Conservation (phyloP, 73 alveolate species). For the Paraurostyla sp. region DNA sequence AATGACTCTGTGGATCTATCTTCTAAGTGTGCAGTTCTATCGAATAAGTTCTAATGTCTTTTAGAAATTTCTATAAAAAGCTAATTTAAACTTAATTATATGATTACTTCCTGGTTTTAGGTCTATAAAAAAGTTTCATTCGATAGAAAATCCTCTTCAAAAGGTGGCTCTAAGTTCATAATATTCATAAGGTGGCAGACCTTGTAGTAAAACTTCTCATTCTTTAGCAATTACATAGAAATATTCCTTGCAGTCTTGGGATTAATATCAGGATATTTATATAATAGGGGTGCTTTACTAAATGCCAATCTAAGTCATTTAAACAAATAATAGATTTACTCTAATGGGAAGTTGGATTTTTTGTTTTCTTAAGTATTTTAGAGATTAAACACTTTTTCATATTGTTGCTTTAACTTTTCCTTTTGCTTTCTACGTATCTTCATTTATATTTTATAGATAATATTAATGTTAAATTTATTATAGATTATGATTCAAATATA, state of each 20-base stretch:
- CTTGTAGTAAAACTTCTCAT: slow-evolving; percentile 51
- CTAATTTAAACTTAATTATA: neutral
- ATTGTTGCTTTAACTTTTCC: neutral
- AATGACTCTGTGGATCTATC: too few species aligned
- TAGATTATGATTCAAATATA: too few species aligned
- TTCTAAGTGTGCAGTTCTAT: neutral
- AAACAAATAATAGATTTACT: neutral
- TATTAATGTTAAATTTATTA: too few species aligned
- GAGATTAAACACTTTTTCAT: slow-evolving; percentile 1
- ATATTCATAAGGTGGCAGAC: slow-evolving; percentile 70
- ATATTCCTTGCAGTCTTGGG: slow-evolving; percentile 60
- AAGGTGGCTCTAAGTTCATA: slow-evolving; percentile 66
- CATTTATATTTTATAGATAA: too few species aligned
- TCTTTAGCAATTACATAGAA: slow-evolving; percentile 7
- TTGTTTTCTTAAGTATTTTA: neutral
- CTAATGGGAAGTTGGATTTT: neutral
- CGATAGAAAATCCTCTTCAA: slow-evolving; percentile 52
- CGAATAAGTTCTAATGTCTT: neutral
- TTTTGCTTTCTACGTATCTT: slow-evolving; percentile 49
- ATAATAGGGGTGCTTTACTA: slow-evolving; percentile 56
- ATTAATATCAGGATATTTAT: slow-evolving; percentile 65
- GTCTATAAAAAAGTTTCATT: neutral
- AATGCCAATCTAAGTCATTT: neutral
- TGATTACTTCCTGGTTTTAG: slow-evolving; percentile 15
- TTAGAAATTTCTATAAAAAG: neutral